A percentile compares a stretch with the other conserved stretches of the same genome.
These are phyloP conservation scores for Monosporascus sp. DNA, from an alignment of 2,329 filamentous ascomycete genomes.

Conservation along the genomic window DNA sequence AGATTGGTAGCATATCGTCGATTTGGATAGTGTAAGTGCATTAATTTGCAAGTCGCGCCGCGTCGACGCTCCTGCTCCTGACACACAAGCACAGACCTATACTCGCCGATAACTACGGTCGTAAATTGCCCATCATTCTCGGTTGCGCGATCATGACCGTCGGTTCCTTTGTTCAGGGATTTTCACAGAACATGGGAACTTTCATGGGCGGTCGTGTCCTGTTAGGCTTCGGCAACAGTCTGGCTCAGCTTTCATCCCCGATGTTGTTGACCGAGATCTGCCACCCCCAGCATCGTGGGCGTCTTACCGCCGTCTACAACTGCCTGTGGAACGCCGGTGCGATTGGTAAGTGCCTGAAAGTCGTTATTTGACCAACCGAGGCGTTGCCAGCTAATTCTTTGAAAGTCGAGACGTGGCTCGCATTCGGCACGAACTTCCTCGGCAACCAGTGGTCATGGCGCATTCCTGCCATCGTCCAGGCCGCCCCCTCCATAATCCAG, in stretches of 20 bases:
- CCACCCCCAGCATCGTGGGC: constrained; percentile 50
- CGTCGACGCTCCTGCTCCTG: not conserved
- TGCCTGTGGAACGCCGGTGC: constrained; percentile 44
- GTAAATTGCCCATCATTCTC: constrained; percentile 39
- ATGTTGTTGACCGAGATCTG: constrained; percentile 47
- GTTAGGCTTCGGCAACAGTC: constrained; percentile 51
- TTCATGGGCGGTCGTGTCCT: constrained; percentile 55
- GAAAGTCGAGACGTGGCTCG: constrained; percentile 41
- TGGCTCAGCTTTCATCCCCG: constrained; percentile 47
- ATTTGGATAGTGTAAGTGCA: constrained; percentile 49
- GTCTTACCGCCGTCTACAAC: constrained; percentile 50
- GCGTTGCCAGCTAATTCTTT: constrained; percentile 5
- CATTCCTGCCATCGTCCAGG: constrained; percentile 42
- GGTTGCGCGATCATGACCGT: constrained; percentile 47
- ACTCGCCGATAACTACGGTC: constrained; percentile 49
- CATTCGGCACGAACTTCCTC: constrained; percentile 43
- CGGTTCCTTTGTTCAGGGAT: constrained; percentile 52
- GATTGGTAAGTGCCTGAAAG: constrained; percentile 14
- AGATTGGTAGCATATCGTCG: constrained; percentile 51
- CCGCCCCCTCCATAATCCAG: constrained; percentile 41
- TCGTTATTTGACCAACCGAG: constrained; percentile 2
- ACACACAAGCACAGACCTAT: constrained; percentile 32
- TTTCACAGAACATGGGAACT: constrained; percentile 36
- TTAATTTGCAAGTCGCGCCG: not conserved
- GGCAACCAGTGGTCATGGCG: constrained; percentile 47